Evolutionary conservation across 1,139 yeast genomes (phyloP).

Genomic region (Suhomyces taliae): DNA sequence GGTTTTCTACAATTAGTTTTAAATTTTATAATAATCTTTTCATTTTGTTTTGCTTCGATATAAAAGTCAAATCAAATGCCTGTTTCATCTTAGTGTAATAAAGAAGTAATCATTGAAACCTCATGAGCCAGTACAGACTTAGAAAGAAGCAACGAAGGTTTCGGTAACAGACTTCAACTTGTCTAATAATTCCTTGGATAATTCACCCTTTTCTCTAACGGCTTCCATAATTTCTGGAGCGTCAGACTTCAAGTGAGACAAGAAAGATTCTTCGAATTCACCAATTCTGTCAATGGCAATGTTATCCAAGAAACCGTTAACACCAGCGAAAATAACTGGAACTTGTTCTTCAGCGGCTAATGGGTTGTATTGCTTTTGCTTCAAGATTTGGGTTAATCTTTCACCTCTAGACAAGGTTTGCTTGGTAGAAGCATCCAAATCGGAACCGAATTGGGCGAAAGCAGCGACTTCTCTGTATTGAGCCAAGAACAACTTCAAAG

Average conservation of each 20-base stretch:
- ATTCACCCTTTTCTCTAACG: conserved; percentile 87
- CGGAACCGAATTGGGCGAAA: conserved; percentile 99
- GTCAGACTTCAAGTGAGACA: conserved; percentile 87
- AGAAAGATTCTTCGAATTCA: conserved; percentile 91
- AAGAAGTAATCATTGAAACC: conserved; percentile 11
- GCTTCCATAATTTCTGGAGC: conserved; percentile 81
- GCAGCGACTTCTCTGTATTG: conserved; percentile 99
- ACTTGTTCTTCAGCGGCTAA: conserved; percentile 99
- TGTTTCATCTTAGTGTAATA: conserved; percentile 11
- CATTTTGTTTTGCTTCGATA: conserved; percentile 10
- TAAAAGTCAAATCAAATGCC: conserved; percentile 9
- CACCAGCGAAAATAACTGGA: conserved; percentile 98
- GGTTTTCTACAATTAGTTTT: not conserved
- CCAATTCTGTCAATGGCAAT: conserved; percentile 83
- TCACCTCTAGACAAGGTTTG: conserved; percentile 99
- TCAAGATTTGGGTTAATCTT: conserved; percentile 98
- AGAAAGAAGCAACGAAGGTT: conserved; percentile 86
- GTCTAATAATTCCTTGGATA: conserved; percentile 82
- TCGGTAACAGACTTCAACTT: conserved; percentile 89
- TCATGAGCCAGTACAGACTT: conserved; percentile 20
- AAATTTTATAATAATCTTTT: conserved; percentile 11
- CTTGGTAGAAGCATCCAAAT: conserved; percentile 99
- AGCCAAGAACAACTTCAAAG: conserved; percentile 99
- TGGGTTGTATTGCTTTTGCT: conserved; percentile 97
- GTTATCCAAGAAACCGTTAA: conserved; percentile 95